These are phyloP conservation scores for Schrenkiella parvula DNA, from an alignment of 345 rosid genomes.

Conservation along the genomic window DNA sequence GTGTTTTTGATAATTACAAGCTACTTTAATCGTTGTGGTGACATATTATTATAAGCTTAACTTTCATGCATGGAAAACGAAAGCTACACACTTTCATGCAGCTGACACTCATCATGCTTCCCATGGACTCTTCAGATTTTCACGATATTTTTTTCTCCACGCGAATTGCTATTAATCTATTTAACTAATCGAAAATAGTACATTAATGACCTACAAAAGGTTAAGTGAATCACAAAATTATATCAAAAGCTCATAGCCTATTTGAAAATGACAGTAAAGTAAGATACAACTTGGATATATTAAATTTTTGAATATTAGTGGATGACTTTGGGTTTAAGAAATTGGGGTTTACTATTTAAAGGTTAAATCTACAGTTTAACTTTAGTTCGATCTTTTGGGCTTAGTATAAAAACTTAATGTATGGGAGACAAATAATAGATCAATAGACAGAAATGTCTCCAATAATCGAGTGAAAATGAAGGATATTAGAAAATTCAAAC, in stretches of 20 bases:
- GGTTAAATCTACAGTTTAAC: neutral
- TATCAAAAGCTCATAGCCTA: neutral
- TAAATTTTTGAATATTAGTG: neutral
- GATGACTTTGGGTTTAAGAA: constrained; percentile 7
- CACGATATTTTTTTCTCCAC: constrained; percentile 26
- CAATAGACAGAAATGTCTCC: neutral
- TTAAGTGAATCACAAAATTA: neutral
- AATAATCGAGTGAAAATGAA: neutral
- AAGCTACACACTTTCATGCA: constrained; percentile 33
- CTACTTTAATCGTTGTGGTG: constrained; percentile 8
- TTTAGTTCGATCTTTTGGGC: neutral
- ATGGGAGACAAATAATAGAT: constrained; percentile 3
- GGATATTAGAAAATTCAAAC: neutral
- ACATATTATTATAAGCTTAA: constrained; percentile 13
- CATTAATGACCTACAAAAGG: neutral
- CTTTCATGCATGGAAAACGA: constrained; percentile 25
- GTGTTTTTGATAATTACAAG: constrained; percentile 8
- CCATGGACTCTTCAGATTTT: constrained; percentile 27
- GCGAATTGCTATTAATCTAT: constrained; percentile 11
- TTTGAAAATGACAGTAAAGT: neutral
- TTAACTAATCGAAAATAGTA: constrained; percentile 6
- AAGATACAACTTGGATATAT: constrained; percentile 3
- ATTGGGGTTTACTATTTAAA: neutral
- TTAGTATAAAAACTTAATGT: neutral
- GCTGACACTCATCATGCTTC: constrained; percentile 34